Conservation (phyloP, 1,284 basidiomycete genomes). For the Ganoderma multipileum region DNA sequence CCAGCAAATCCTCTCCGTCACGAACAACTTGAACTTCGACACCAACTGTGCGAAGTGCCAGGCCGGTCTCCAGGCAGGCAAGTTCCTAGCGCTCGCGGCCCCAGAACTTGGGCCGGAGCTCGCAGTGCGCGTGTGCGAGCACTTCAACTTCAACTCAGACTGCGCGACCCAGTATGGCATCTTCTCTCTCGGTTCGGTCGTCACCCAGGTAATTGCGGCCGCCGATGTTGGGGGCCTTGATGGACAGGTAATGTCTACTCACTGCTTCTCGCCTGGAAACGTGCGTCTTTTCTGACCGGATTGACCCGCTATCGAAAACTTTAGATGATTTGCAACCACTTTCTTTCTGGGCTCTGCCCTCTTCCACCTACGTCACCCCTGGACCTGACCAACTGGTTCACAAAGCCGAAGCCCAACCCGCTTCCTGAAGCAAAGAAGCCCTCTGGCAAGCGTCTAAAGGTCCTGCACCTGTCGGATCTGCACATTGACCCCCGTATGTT, state of each 20-base stretch:
- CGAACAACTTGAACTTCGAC: slow-evolving; percentile 55
- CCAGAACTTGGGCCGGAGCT: slow-evolving; percentile 68
- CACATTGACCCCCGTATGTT: slow-evolving; percentile 75
- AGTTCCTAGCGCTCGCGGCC: slow-evolving; percentile 70
- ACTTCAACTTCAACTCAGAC: slow-evolving; percentile 58
- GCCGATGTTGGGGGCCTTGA: slow-evolving; percentile 73
- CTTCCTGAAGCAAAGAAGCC: slow-evolving; percentile 59
- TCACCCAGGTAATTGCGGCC: slow-evolving; percentile 73
- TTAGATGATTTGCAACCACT: slow-evolving; percentile 62
- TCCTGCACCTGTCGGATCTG: slow-evolving; percentile 80
- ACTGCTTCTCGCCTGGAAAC: not conserved
- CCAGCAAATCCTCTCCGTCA: slow-evolving; percentile 60
- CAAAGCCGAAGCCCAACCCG: slow-evolving; percentile 73
- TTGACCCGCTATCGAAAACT: not conserved
- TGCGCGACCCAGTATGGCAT: slow-evolving; percentile 58
- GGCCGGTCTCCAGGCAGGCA: slow-evolving; percentile 65
- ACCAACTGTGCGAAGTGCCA: slow-evolving; percentile 68
- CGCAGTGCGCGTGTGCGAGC: slow-evolving; percentile 65
- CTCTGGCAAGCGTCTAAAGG: slow-evolving; percentile 72
- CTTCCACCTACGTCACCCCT: slow-evolving; percentile 57
- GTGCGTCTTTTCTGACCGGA: not conserved
- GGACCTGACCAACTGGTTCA: slow-evolving; percentile 63
- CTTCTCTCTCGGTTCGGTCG: slow-evolving; percentile 59
- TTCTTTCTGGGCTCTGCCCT: slow-evolving; percentile 54
- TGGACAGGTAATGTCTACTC: slow-evolving; percentile 59